Conservation (phyloP, 768 basidiomycete genomes). For the Lentinula detonsa region DNA sequence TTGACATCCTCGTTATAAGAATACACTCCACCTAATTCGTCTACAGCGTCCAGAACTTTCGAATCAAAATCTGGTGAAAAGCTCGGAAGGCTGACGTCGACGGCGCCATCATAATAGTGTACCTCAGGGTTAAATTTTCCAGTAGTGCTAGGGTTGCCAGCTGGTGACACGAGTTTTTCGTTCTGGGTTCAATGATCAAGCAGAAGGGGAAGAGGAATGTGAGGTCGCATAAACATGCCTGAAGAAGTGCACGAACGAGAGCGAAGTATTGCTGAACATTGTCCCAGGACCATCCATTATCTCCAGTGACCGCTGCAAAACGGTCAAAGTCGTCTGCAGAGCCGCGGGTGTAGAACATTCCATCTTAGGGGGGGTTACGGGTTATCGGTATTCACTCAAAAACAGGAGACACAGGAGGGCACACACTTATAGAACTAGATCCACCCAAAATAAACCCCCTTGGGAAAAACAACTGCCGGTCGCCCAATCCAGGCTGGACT, state of each 20-base stretch:
- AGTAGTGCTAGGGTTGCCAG: constrained; percentile 23
- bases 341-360: constrained; percentile 14
- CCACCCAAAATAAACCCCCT: constrained; percentile 17
- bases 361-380: constrained; percentile 5
- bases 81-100: constrained; percentile 20
- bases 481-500: constrained; percentile 12
- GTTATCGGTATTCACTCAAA: neutral
- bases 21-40: constrained; percentile 25
- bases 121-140: constrained; percentile 26
- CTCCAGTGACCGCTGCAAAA: constrained; percentile 12
- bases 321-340: constrained; percentile 15
- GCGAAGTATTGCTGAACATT: constrained; percentile 12
- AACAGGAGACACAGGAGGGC: neutral
- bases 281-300: constrained; percentile 19
- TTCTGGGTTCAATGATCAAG: constrained; percentile 12
- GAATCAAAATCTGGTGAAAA: constrained; percentile 23
- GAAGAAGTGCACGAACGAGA: constrained; percentile 1
- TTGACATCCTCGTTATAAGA: constrained; percentile 28
- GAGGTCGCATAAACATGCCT: neutral
- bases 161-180: constrained; percentile 21
- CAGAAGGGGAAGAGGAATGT: neutral
- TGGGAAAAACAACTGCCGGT: constrained; percentile 11
- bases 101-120: constrained; percentile 24
- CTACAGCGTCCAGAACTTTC: constrained; percentile 29
- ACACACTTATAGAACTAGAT: constrained; percentile 12